Percentiles rank a stretch among this genome's conserved stretches.
phyloP scores from a whole-genome alignment of 352 stramenopile species.

The Pythium rishiriense region DNA sequence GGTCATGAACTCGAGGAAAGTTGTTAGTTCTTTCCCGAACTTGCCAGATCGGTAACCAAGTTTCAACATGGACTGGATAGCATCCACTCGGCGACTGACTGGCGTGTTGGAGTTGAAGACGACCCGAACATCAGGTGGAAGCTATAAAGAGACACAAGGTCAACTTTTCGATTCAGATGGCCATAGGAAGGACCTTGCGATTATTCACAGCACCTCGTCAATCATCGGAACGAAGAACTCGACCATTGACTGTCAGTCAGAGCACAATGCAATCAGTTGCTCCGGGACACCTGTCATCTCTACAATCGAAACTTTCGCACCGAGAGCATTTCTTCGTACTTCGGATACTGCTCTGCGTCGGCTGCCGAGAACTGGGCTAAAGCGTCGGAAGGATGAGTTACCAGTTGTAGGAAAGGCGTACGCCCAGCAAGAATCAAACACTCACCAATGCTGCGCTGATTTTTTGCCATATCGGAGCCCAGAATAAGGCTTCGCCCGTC shows the following conservation, averaged over 20 bases:
- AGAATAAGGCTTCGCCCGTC: slow-evolving; percentile 81
- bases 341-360: slow-evolving; percentile 79
- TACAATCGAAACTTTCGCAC: slow-evolving; percentile 22
- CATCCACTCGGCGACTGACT: slow-evolving; percentile 64
- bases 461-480: slow-evolving; percentile 69
- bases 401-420: neutral
- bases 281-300: neutral
- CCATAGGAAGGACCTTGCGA: too few species aligned
- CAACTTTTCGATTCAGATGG: too few species aligned
- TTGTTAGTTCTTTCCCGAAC: slow-evolving; percentile 71
- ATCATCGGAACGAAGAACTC: slow-evolving; percentile 83
- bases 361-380: slow-evolving; percentile 79
- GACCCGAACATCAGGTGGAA: slow-evolving; percentile 71
- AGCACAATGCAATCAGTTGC: neutral
- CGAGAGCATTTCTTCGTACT: slow-evolving; percentile 83
- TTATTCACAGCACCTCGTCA: too few species aligned
- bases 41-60: slow-evolving; percentile 67
- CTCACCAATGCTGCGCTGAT: slow-evolving; percentile 73
- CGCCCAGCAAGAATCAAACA: neutral
- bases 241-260: slow-evolving; percentile 75
- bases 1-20: slow-evolving; percentile 89
- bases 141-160: too few species aligned
- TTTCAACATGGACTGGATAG: slow-evolving; percentile 62
- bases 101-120: slow-evolving; percentile 52
- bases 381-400: neutral